Evolutionary conservation across 2,329 filamentous ascomycete genomes (phyloP).

Genomic region (Ambrosiella xylebori): DNA sequence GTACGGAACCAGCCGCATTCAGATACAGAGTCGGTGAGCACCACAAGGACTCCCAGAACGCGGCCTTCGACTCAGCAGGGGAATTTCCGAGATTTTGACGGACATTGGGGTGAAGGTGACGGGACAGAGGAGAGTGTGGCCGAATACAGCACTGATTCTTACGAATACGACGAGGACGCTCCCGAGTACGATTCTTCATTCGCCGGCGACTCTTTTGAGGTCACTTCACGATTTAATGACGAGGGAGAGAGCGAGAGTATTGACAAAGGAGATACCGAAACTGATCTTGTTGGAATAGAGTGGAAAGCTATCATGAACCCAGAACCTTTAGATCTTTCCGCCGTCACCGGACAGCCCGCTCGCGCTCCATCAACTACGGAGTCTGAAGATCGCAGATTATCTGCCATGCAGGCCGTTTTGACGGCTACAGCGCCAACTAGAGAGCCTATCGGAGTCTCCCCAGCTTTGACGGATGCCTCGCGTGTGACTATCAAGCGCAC

Average conservation of each 20-base stretch:
- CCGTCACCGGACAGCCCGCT: not conserved
- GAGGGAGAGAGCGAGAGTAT: not conserved
- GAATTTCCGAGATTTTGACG: conserved; percentile 8
- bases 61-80: not conserved
- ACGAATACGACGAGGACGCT: conserved; percentile 5
- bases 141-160: not conserved
- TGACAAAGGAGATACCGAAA: conserved; percentile 2
- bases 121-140: not conserved
- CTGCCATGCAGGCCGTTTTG: conserved; percentile 5
- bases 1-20: not conserved
- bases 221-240: no score
- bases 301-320: conserved; percentile 5
- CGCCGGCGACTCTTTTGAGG: not conserved
- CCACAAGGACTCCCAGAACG: conserved; percentile 8
- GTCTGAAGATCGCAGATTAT: not conserved
- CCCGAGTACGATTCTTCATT: not conserved
- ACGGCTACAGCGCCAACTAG: not conserved
- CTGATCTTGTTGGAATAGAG: conserved; percentile 3
- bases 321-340: not conserved
- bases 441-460: conserved; percentile 1
- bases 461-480: conserved; percentile 7
- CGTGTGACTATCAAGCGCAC: conserved; percentile 9
- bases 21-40: conserved; percentile 1
- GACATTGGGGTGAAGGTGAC: conserved; percentile 1
- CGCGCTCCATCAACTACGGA: not conserved